Evolutionary conservation across 2,329 filamentous ascomycete genomes (phyloP).

Genomic region (Chrysoporthe puriensis): DNA sequence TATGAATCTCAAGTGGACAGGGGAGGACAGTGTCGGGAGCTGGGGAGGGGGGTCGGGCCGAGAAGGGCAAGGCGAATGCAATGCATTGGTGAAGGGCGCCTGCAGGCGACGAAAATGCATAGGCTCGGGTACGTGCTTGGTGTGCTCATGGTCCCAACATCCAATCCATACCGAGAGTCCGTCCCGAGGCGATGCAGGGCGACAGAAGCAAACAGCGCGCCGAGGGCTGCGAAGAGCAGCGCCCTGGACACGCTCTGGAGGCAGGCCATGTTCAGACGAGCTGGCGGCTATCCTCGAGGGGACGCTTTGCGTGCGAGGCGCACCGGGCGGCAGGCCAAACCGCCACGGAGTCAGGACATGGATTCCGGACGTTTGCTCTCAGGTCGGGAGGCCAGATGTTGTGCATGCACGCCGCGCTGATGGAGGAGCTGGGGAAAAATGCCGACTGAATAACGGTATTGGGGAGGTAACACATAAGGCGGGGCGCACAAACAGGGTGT

Average conservation of each 20-base stretch:
- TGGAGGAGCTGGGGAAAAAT: neutral
- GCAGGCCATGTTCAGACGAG: slow-evolving; percentile 14
- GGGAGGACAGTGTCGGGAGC: neutral
- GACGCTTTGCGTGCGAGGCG: slow-evolving; percentile 14
- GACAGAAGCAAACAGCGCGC: slow-evolving; percentile 17
- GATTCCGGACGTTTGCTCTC: neutral
- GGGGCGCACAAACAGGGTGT: slow-evolving; percentile 16
- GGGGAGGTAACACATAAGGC: slow-evolving; percentile 9
- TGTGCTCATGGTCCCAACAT: neutral
- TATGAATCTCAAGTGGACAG: neutral
- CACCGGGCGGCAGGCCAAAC: slow-evolving; percentile 1
- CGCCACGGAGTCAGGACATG: slow-evolving; percentile 14
- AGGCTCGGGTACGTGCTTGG: neutral
- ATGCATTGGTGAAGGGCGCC: neutral
- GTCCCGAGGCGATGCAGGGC: slow-evolving; percentile 12
- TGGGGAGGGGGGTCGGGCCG: neutral
- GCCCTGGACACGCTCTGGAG: slow-evolving; percentile 8
- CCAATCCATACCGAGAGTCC: slow-evolving; percentile 13
- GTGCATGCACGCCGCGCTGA: slow-evolving; percentile 1
- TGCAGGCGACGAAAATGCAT: neutral
- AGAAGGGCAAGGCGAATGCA: neutral
- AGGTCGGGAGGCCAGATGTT: neutral
- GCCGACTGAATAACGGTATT: slow-evolving; percentile 3
- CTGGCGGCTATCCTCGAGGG: slow-evolving; percentile 10
- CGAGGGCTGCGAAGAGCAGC: slow-evolving; percentile 10